Conservation (phyloP, 179 eudicot genomes). For the Pouteria campechiana region DNA sequence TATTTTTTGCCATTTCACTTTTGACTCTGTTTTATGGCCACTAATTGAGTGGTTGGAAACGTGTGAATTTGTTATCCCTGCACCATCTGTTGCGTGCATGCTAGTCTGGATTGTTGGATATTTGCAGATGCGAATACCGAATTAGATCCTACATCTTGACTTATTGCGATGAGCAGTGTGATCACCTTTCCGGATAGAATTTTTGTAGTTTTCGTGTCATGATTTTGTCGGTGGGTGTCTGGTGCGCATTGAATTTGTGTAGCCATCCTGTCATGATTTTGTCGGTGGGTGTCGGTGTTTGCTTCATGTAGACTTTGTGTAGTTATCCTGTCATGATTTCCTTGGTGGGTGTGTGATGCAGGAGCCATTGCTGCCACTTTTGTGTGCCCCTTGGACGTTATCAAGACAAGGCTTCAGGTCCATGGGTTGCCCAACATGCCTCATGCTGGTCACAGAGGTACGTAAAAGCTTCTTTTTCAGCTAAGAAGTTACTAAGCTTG, state of each 20-base stretch:
- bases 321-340: neutral
- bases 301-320: neutral
- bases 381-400: slow-evolving; percentile 85
- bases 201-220: neutral
- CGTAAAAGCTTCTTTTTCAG: too few species aligned
- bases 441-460: slow-evolving; percentile 48
- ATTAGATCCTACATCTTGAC: too few species aligned
- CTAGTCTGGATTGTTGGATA: too few species aligned
- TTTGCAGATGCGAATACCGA: too few species aligned
- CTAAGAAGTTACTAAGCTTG: too few species aligned
- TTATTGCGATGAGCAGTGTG: too few species aligned
- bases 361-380: slow-evolving; percentile 90
- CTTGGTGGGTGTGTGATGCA: slow-evolving; percentile 8
- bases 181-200: too few species aligned
- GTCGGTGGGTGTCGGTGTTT: neutral
- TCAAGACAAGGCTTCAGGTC: slow-evolving; percentile 88
- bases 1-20: too few species aligned
- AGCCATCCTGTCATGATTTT: neutral
- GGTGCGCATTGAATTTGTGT: neutral
- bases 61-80: too few species aligned
- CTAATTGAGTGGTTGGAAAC: too few species aligned
- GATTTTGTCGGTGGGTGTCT: neutral
- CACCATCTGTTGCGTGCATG: too few species aligned
- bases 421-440: slow-evolving; percentile 48
- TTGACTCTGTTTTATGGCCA: too few species aligned